Percentiles rank a stretch among this genome's conserved stretches.
phyloP scores from a whole-genome alignment of 2,329 filamentous ascomycete species.

The Arthrinium puccinioides region DNA sequence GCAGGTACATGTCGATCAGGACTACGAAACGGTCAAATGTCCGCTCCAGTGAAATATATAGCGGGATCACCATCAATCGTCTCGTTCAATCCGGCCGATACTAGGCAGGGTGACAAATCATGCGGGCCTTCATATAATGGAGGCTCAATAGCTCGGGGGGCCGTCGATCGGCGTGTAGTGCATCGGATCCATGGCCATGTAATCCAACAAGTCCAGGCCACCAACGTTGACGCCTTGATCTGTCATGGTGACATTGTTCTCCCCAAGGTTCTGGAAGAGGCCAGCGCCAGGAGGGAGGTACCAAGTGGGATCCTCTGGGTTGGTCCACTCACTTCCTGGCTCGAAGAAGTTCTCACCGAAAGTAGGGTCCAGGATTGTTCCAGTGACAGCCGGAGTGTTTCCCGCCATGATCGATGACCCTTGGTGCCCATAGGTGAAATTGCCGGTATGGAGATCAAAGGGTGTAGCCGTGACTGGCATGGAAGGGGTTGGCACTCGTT shows the following conservation, averaged over 20 bases:
- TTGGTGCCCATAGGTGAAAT: conserved; percentile 45
- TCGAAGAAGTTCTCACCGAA: conserved; percentile 36
- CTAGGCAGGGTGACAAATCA: too few species aligned
- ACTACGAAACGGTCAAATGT: too few species aligned
- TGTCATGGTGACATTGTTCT: conserved; percentile 57
- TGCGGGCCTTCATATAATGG: too few species aligned
- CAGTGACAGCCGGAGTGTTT: conserved; percentile 34
- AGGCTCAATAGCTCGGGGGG: too few species aligned
- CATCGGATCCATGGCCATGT: conserved; percentile 50
- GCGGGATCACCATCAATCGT: too few species aligned
- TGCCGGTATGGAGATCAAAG: conserved; percentile 48
- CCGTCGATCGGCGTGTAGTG: conserved; percentile 1
- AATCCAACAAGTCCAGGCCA: conserved; percentile 59
- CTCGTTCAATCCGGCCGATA: too few species aligned
- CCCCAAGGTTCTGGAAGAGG: conserved; percentile 56
- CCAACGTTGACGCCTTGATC: conserved; percentile 61
- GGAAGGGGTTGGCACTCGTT: conserved; percentile 35
- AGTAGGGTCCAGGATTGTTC: conserved; percentile 21
- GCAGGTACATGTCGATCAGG: too few species aligned
- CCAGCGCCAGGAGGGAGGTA: conserved; percentile 57
- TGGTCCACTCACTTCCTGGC: conserved; percentile 43
- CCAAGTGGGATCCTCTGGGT: conserved; percentile 55
- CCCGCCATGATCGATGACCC: conserved; percentile 40
- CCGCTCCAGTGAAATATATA: too few species aligned
- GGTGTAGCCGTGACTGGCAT: conserved; percentile 55